A percentile compares a stretch with the other conserved stretches of the same genome.
Evolutionary conservation across 2,329 filamentous ascomycete genomes (phyloP).

Genomic region (Penicillium sp.): DNA sequence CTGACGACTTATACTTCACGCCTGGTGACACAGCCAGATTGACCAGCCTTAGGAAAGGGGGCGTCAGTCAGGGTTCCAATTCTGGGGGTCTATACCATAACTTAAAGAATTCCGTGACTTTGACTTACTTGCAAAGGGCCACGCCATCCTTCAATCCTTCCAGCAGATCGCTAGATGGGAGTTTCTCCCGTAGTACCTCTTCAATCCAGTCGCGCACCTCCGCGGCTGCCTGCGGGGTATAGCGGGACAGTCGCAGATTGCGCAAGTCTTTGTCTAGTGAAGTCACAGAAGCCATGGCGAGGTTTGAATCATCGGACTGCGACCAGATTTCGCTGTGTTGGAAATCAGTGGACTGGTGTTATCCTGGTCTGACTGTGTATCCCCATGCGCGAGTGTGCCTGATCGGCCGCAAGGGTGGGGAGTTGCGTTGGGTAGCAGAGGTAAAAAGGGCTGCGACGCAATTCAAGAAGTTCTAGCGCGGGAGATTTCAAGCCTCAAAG

Average conservation of each 20-base stretch:
- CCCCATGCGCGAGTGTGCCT: constrained; percentile 31
- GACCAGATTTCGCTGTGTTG: neutral
- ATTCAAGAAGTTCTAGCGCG: constrained; percentile 1
- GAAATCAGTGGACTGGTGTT: constrained; percentile 3
- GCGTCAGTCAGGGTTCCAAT: constrained; percentile 33
- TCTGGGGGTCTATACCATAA: neutral
- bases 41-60: constrained; percentile 65
- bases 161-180: constrained; percentile 77
- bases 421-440: constrained; percentile 28
- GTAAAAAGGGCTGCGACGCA: neutral
- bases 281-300: constrained; percentile 84
- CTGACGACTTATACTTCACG: constrained; percentile 86
- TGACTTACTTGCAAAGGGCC: constrained; percentile 82
- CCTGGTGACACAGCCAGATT: constrained; percentile 80
- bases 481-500: neutral
- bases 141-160: constrained; percentile 89
- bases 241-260: constrained; percentile 88
- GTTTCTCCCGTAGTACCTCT: constrained; percentile 72
- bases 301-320: constrained; percentile 2
- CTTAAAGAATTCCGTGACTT: neutral
- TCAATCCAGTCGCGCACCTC: constrained; percentile 89
- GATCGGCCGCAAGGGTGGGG: constrained; percentile 28
- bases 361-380: constrained; percentile 21
- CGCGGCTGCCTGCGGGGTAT: constrained; percentile 87
- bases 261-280: constrained; percentile 95